Percentiles rank a stretch among this genome's conserved stretches.
phyloP scores from a whole-genome alignment of 2,329 filamentous ascomycete species.

The Epichloe coenophiala region DNA sequence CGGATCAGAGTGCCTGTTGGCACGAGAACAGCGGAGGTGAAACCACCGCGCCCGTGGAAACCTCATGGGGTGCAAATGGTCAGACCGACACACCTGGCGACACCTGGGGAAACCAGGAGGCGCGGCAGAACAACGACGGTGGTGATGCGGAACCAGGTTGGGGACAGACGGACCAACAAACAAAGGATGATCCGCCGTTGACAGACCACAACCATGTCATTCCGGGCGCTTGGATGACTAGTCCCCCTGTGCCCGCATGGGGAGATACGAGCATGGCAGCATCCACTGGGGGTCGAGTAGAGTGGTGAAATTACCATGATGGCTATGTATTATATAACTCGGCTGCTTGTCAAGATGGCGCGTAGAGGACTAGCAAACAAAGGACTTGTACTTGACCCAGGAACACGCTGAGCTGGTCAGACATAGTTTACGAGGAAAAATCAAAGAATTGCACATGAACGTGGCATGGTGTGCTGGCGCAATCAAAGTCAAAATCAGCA shows the following conservation, averaged over 20 bases:
- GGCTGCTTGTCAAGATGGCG: too few relatives aligned
- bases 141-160: background rate
- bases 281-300: constrained; percentile 16
- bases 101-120: background rate
- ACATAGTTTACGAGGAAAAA: too few relatives aligned
- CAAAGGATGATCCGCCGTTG: background rate
- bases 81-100: background rate
- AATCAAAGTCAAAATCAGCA: too few relatives aligned
- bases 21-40: background rate
- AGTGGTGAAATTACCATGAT: background rate
- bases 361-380: too few relatives aligned
- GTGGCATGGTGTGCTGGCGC: too few relatives aligned
- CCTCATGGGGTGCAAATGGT: background rate
- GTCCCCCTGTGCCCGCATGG: constrained; percentile 12
- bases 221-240: constrained; percentile 18
- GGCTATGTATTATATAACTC: too few relatives aligned
- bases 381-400: too few relatives aligned
- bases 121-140: constrained; percentile 3
- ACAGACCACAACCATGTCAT: constrained; percentile 14
- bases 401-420: too few relatives aligned
- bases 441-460: too few relatives aligned
- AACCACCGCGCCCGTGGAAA: background rate
- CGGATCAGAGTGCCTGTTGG: background rate
- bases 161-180: background rate
- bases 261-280: constrained; percentile 18